A percentile compares a stretch with the other conserved stretches of the same genome.
Conservation (phyloP, 1,139 yeast species). For the Taphrina communis region DNA sequence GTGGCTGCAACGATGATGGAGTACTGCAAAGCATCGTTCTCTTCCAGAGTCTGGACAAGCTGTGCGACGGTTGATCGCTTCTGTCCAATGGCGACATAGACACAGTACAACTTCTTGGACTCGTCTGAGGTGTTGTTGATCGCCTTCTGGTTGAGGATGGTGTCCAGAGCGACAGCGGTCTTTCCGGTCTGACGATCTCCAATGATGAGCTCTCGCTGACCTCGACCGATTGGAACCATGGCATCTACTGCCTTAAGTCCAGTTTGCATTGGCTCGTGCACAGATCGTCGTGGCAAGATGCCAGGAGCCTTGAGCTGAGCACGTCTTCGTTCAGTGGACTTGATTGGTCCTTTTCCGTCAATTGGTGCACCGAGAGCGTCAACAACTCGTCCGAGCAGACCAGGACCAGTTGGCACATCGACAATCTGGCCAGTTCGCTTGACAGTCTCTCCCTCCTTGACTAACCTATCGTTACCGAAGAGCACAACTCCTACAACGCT, state of each 20-base stretch:
- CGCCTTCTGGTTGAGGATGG: conserved; percentile 98
- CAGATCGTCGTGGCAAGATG: conserved; percentile 98
- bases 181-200: conserved; percentile 99
- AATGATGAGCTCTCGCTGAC: conserved; percentile 99
- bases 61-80: conserved; percentile 99
- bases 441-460: conserved; percentile 99
- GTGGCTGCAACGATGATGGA: conserved; percentile 99
- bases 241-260: conserved; percentile 99
- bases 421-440: conserved; percentile 99
- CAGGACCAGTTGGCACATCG: conserved; percentile 99
- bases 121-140: conserved; percentile 99
- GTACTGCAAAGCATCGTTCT: conserved; percentile 97
- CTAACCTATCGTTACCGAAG: conserved; percentile 98
- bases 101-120: conserved; percentile 98
- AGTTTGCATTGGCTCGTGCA: conserved; percentile 99
- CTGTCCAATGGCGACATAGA: conserved; percentile 99
- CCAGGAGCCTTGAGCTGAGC: conserved; percentile 99
- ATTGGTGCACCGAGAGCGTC: conserved; percentile 99
- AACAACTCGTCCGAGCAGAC: conserved; percentile 97
- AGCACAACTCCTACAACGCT: conserved; percentile 94
- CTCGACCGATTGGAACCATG: conserved; percentile 99
- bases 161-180: conserved; percentile 98
- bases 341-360: conserved; percentile 99
- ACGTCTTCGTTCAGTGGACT: conserved; percentile 82
- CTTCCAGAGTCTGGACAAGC: conserved; percentile 98